Base-by-base conservation (phyloP, 495 filamentous ascomycete species). In the Aspergillus olivimuriae region DNA sequence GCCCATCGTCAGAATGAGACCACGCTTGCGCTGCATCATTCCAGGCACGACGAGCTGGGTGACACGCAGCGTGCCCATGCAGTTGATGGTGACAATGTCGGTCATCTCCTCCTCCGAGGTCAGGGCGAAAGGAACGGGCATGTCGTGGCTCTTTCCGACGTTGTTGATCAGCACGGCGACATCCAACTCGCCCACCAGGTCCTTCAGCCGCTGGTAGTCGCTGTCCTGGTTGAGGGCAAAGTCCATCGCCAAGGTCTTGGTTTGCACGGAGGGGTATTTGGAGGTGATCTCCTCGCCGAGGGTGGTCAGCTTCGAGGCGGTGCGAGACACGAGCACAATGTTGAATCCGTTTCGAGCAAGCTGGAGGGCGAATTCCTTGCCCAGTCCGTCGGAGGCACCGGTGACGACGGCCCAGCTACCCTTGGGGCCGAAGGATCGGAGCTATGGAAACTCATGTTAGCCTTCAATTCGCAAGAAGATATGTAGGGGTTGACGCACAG, bases 321-420 rank as follows among this genome's bases (percentile, higher is more conserved):
- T 97, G 35, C 94, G 92, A 6, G 94, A 96, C 45, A 99, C 81
- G 43, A 99, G 86, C 23, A 97, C 65, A 42, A 95, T 62, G 65
- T 95, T 96, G 78, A 89, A 97, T 50, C 89, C 89, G 57, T 89
- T 86, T 26, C 73, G 69, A n/a, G 92, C 89, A 43, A 97, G 81
- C 60, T 95, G 89, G 44, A 85, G 71, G 35, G 91, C 86, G 59
- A 86, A 99, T 73, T 97, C 92, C 71, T 95, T 96, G 56, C 94
- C 94, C 41, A 99, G 80, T 49, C 94, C 94, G 69, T 97, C 92
- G 10, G 89, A 95, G 43, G 94, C 92, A 51, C 94, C 94, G 35
- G 94, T 97, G 16, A 99, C 76, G 34, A 99, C 77, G 16, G 89
- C 92, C 89, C 90, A 99, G 56, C 81, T 90, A 46, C 90, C 90